phyloP scores from a whole-genome alignment of 495 filamentous ascomycete species.

The Podospora conica region DNA sequence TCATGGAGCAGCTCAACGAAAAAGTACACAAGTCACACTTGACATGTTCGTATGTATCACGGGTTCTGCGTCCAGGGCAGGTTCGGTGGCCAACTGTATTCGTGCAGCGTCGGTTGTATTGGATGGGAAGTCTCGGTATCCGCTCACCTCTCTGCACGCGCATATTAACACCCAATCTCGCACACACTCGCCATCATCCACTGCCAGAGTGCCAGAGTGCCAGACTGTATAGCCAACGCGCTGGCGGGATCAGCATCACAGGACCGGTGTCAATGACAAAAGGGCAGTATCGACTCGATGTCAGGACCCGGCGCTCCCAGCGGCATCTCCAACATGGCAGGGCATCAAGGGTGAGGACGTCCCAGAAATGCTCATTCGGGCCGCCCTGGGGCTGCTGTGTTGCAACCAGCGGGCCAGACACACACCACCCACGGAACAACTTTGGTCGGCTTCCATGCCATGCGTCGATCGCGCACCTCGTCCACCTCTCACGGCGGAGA shows the following conservation, averaged over 20 bases:
- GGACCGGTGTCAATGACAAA: neutral
- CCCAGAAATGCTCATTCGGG: neutral
- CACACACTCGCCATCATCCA: neutral
- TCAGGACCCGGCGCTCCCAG: neutral
- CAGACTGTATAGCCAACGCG: neutral
- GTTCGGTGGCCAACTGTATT: neutral
- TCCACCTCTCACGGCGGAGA: neutral
- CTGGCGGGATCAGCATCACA: neutral
- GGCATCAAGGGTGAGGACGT: too few relatives aligned
- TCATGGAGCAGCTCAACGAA: neutral
- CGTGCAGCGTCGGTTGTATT: neutral
- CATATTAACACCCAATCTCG: neutral
- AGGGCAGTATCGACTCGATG: neutral
- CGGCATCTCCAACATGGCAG: neutral
- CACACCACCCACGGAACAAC: neutral
- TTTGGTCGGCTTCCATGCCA: neutral
- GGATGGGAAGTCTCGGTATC: neutral
- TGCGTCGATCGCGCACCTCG: neutral
- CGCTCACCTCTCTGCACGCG: neutral
- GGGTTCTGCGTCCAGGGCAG: neutral
- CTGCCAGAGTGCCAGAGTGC: too few relatives aligned
- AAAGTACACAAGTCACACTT: too few relatives aligned
- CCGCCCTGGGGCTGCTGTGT: neutral
- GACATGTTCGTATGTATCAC: neutral
- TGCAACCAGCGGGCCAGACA: neutral